Conservation (phyloP, 768 basidiomycete species). For the Hericium erinaceus region DNA sequence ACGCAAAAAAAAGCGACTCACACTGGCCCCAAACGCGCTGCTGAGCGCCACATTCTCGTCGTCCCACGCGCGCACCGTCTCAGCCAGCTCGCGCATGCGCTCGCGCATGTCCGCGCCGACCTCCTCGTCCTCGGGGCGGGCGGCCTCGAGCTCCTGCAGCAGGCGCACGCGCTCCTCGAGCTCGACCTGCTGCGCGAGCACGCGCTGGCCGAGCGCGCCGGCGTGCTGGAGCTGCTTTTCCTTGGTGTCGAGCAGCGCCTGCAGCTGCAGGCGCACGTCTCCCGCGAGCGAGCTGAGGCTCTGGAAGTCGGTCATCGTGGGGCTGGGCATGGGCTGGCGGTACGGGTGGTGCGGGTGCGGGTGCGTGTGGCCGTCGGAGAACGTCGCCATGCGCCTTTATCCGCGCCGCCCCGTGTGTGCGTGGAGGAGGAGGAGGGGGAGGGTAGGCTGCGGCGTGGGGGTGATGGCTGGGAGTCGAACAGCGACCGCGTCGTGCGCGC, state of each 20-base stretch:
- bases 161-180: slow-evolving; percentile 82
- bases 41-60: slow-evolving; percentile 70
- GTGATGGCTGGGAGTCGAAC: not conserved
- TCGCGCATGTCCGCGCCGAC: slow-evolving; percentile 61
- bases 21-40: slow-evolving; percentile 56
- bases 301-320: slow-evolving; percentile 9
- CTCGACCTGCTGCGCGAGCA: slow-evolving; percentile 89
- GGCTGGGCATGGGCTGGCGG: slow-evolving; percentile 5
- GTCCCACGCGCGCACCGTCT: slow-evolving; percentile 72
- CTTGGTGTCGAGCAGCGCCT: slow-evolving; percentile 73
- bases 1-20: slow-evolving; percentile 24
- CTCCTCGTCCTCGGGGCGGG: slow-evolving; percentile 53
- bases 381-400: slow-evolving; percentile 21
- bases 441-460: not conserved
- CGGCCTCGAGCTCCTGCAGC: slow-evolving; percentile 62
- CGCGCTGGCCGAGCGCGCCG: slow-evolving; percentile 86
- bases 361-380: slow-evolving; percentile 20
- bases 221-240: slow-evolving; percentile 89
- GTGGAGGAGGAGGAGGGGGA: not conserved
- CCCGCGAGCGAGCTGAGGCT: slow-evolving; percentile 13
- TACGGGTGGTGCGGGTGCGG: not conserved
- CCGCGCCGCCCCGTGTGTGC: not conserved
- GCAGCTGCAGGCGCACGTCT: slow-evolving; percentile 31
- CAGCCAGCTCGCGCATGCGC: slow-evolving; percentile 67
- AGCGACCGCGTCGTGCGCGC: not conserved